These are phyloP conservation scores for Penicillium lagena DNA, from an alignment of 495 filamentous ascomycete species.

Conservation along the genomic window DNA sequence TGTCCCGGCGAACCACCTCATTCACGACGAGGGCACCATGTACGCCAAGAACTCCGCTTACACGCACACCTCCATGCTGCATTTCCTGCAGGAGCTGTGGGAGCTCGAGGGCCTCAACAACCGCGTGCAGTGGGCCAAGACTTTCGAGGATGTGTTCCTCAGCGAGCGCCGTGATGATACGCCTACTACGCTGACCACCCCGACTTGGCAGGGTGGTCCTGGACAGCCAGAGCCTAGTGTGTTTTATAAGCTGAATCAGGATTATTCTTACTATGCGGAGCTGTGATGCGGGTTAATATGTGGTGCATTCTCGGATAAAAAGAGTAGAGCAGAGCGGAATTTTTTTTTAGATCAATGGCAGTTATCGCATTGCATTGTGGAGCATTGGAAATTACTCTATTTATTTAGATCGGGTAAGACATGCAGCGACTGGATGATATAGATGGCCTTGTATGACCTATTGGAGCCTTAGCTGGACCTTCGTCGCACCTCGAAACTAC, in stretches of 20 bases:
- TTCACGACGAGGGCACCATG: slow-evolving; percentile 33
- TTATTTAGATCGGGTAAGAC: too few species aligned
- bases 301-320: neutral
- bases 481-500: too few species aligned
- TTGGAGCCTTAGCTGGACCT: too few species aligned
- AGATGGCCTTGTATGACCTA: too few species aligned
- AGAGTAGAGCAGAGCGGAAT: too few species aligned
- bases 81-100: slow-evolving; percentile 37
- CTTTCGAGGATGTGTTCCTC: slow-evolving; percentile 37
- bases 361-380: too few species aligned
- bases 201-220: slow-evolving; percentile 27
- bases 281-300: neutral
- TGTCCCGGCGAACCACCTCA: slow-evolving; percentile 28
- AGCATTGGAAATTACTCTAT: too few species aligned
- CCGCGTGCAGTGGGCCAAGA: slow-evolving; percentile 33
- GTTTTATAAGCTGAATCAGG: slow-evolving; percentile 28
- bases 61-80: slow-evolving; percentile 36
- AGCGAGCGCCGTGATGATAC: slow-evolving; percentile 19
- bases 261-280: slow-evolving; percentile 22
- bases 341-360: too few species aligned
- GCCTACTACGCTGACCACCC: slow-evolving; percentile 22
- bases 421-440: too few species aligned
- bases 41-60: slow-evolving; percentile 36
- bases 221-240: slow-evolving; percentile 22
- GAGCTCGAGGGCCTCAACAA: slow-evolving; percentile 33